Conservation (phyloP, 805 yeast species). For the Kluyveromyces aestuarii region DNA sequence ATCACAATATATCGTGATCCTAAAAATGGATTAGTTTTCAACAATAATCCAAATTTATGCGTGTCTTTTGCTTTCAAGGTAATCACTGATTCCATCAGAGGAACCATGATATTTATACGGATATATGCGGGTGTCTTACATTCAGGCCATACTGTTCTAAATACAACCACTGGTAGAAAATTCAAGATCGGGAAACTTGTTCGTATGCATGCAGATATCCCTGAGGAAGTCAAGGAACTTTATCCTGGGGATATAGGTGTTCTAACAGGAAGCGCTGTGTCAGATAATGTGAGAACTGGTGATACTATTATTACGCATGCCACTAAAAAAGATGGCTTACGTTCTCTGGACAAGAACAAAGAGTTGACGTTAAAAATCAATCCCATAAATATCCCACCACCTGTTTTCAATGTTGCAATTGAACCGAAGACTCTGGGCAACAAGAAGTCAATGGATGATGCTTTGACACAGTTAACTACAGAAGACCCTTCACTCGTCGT, state of each 20-base stretch:
- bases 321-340: slow-evolving; percentile 40
- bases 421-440: slow-evolving; percentile 84
- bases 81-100: slow-evolving; percentile 72
- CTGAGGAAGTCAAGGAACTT: slow-evolving; percentile 58
- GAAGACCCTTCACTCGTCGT: slow-evolving; percentile 88
- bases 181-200: slow-evolving; percentile 60
- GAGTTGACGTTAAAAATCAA: slow-evolving; percentile 42
- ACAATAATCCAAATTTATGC: slow-evolving; percentile 50
- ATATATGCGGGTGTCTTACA: slow-evolving; percentile 76
- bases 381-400: slow-evolving; percentile 84
- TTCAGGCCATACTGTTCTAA: slow-evolving; percentile 52
- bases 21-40: slow-evolving; percentile 40
- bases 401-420: slow-evolving; percentile 78
- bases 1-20: slow-evolving; percentile 33
- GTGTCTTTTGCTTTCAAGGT: slow-evolving; percentile 90
- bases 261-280: slow-evolving; percentile 27
- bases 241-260: slow-evolving; percentile 87
- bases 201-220: slow-evolving; percentile 81
- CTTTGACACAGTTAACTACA: slow-evolving; percentile 54
- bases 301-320: slow-evolving; percentile 73
- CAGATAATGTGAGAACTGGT: slow-evolving; percentile 72
- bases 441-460: slow-evolving; percentile 58
- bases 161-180: slow-evolving; percentile 60
- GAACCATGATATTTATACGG: slow-evolving; percentile 75
- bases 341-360: slow-evolving; percentile 30